Evolutionary conservation across 1,139 yeast species (phyloP), one percentile per base, ranked within the genome.

Genomic region (Debaryomyces fabryi): DNA sequence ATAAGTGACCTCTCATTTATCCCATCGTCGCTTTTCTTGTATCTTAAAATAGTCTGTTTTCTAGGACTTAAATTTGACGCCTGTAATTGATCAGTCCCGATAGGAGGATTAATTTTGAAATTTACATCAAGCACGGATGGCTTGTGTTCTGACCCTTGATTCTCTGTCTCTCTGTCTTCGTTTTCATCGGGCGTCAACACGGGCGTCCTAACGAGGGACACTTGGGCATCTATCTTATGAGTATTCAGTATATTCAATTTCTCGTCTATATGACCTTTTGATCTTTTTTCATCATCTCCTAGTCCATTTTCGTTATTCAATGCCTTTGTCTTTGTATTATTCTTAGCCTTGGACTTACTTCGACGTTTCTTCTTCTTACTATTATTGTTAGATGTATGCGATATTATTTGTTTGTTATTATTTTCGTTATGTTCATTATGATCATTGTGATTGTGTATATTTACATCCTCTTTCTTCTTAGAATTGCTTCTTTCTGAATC

Each of bases 1-100:
- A 71, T 58, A 30, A 59, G 54, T 12, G 54, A 48, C 3, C 57
- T 60, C 45, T 58, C 59, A 45, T 55, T 53, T n/a, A 60, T 56
- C 3, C 57, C 53, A n/a, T 64, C 69, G 52, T 63, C 69, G 45
- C 65, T 66, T 39, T 63, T 65, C 49, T 71, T 71, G 56, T 74
- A 67, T 39, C 80, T 58, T 70, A 71, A 64, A 6, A 75, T 60
- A 2, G 77, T 61, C 52, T 71, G 78, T 56, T 64, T 72, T 32
- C 80, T 58, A 6, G 80, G 80, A 43, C 76, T 70, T 55, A 65
- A 44, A 20, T 40, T 24, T 9, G 38, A 18, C 8, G 6, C 33
- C 30, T 25, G 43, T n/a, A 40, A 25, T 12, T 40, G 35, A n/a
- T 40, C 29, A 6, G n/a, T 40, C 4, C 36, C 23, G 4, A 40